Conservation (phyloP, 1,139 yeast species). For the Sugiyamaella paludigena region DNA sequence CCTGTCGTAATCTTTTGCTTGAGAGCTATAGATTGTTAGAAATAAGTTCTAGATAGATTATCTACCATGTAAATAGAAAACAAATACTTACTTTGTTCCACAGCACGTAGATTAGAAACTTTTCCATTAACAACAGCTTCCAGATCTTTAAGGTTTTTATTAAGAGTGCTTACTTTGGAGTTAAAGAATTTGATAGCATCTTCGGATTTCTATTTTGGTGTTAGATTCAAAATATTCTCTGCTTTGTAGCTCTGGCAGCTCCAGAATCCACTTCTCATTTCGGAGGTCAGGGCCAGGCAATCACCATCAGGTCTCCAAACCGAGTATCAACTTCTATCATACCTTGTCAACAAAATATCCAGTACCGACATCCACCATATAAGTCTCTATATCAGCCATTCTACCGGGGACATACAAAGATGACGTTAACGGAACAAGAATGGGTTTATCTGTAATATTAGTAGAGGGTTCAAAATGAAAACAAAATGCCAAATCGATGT, state of each 20-base stretch:
- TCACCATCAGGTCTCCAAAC: too few relatives aligned
- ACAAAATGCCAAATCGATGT: too few relatives aligned
- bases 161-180: conserved; percentile 68
- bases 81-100: conserved; percentile 28
- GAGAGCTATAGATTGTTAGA: conserved; percentile 4
- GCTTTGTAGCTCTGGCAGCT: too few relatives aligned
- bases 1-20: conserved; percentile 12
- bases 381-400: conserved; percentile 58
- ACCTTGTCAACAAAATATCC: conserved; percentile 88
- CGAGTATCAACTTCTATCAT: conserved; percentile 5
- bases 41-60: background rate
- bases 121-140: conserved; percentile 57
- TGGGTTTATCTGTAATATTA: conserved; percentile 40
- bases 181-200: conserved; percentile 76
- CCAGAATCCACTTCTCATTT: too few relatives aligned
- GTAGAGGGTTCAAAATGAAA: too few relatives aligned
- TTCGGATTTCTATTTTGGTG: conserved; percentile 23
- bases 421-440: conserved; percentile 84
- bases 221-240: background rate
- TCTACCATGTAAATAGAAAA: background rate
- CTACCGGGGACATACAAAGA: conserved; percentile 89
- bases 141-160: conserved; percentile 69
- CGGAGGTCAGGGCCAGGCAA: background rate
- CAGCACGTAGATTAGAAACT: conserved; percentile 32
- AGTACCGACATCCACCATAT: conserved; percentile 92